Evolutionary conservation across 768 basidiomycete genomes (phyloP).

Genomic region (Mycena sanguinolenta): DNA sequence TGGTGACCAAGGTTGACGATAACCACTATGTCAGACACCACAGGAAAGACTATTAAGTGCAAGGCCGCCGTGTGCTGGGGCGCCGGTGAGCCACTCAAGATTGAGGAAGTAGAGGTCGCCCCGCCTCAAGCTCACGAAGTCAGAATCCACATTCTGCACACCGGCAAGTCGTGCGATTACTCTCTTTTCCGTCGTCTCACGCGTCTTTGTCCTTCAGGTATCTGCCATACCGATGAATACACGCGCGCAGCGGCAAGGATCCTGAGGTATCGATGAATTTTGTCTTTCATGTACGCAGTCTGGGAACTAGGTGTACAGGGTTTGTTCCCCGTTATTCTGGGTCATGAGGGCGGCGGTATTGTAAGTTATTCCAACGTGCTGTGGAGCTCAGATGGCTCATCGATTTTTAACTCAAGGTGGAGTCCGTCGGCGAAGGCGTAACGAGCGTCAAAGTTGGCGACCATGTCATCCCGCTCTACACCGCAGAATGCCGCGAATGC

Average conservation of each 20-base stretch:
- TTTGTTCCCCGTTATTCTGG: slow-evolving; percentile 92
- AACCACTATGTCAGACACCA: slow-evolving; percentile 76
- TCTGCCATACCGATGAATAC: slow-evolving; percentile 99
- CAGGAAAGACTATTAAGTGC: slow-evolving; percentile 85
- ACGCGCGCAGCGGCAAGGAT: slow-evolving; percentile 95
- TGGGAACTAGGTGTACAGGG: slow-evolving; percentile 61
- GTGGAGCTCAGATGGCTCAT: slow-evolving; percentile 27
- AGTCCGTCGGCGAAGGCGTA: slow-evolving; percentile 98
- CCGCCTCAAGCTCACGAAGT: slow-evolving; percentile 94
- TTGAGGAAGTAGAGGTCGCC: slow-evolving; percentile 95
- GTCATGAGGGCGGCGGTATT: slow-evolving; percentile 94
- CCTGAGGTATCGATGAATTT: slow-evolving; percentile 74
- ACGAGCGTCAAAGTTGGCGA: slow-evolving; percentile 83
- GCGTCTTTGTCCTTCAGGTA: slow-evolving; percentile 59
- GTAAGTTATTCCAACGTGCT: slow-evolving; percentile 59
- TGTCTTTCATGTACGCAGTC: slow-evolving; percentile 17
- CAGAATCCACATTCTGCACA: slow-evolving; percentile 91
- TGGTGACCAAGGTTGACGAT: slow-evolving; percentile 39
- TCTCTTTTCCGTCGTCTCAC: slow-evolving; percentile 24
- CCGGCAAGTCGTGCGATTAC: slow-evolving; percentile 64
- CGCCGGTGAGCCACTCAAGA: slow-evolving; percentile 85
- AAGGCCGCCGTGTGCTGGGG: slow-evolving; percentile 98
- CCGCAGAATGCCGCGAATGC: slow-evolving; percentile 95
- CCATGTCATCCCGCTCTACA: slow-evolving; percentile 97
- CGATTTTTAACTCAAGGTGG: slow-evolving; percentile 70